These are phyloP conservation scores for Meira nashicola DNA, from an alignment of 1,284 basidiomycete genomes.

Conservation along the genomic window DNA sequence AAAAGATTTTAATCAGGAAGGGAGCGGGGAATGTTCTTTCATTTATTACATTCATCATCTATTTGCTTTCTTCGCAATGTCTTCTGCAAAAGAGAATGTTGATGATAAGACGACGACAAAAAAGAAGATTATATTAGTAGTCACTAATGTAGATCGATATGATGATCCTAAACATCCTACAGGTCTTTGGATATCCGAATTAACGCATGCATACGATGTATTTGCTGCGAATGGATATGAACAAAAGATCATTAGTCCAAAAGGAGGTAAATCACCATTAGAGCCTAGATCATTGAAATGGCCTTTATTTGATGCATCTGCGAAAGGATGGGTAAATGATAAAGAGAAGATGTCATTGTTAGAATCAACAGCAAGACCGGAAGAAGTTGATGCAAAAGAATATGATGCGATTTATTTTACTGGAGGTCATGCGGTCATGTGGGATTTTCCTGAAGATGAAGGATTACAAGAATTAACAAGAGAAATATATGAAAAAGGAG, in stretches of 20 bases:
- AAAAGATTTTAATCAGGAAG: no score
- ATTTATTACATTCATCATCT: no score
- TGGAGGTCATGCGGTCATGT: slow-evolving; percentile 19
- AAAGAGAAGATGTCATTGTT: background rate
- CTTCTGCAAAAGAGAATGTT: background rate
- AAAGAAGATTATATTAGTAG: background rate
- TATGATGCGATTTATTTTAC: slow-evolving; percentile 17
- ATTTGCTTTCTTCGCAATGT: no score
- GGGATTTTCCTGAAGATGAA: slow-evolving; percentile 19
- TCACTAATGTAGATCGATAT: background rate
- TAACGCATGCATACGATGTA: slow-evolving; percentile 3
- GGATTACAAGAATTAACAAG: slow-evolving; percentile 14
- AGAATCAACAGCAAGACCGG: background rate
- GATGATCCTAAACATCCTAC: background rate
- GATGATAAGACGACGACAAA: background rate
- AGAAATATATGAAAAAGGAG: slow-evolving; percentile 19
- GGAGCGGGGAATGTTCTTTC: no score
- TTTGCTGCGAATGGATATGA: background rate
- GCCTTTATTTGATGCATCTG: background rate
- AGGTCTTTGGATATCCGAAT: background rate
- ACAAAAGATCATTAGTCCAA: background rate
- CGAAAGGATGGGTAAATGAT: background rate
- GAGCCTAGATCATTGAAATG: background rate
- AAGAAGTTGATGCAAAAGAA: slow-evolving; percentile 14
- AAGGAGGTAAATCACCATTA: background rate